Evolutionary conservation across 1,284 basidiomycete genomes (phyloP).

Genomic region (Pyrrhoderma lamaoense): DNA sequence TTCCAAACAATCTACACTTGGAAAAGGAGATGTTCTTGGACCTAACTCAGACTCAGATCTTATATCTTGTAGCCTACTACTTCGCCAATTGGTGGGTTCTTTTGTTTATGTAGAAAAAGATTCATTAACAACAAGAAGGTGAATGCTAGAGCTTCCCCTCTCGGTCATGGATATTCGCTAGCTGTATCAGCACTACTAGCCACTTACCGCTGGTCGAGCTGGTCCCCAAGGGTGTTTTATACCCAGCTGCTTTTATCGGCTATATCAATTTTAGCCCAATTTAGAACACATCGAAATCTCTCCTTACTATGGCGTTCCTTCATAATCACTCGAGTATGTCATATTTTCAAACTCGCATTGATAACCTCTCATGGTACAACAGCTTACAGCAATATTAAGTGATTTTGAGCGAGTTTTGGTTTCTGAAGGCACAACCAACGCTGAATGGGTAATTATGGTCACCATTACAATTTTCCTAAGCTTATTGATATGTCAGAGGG

Average conservation of each 20-base stretch:
- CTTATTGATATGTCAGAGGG: conserved; percentile 33
- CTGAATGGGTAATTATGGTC: conserved; percentile 46
- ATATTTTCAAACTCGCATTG: not conserved
- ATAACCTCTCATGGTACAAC: not conserved
- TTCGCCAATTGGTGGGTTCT: conserved; percentile 50
- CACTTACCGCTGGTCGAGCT: conserved; percentile 55
- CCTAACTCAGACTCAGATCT: conserved; percentile 56
- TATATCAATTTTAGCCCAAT: conserved; percentile 53
- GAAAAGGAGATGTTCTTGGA: conserved; percentile 49
- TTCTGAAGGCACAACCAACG: conserved; percentile 40
- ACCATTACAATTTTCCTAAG: conserved; percentile 4
- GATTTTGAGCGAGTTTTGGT: conserved; percentile 48
- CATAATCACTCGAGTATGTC: conserved; percentile 55
- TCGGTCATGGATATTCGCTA: conserved; percentile 51
- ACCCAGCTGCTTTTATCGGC: conserved; percentile 59
- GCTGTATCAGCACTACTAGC: conserved; percentile 51
- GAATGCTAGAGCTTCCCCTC: conserved; percentile 45
- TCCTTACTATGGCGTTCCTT: conserved; percentile 60
- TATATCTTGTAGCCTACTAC: conserved; percentile 50
- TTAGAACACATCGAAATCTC: conserved; percentile 27
- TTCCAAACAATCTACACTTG: conserved; percentile 46
- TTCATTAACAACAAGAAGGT: conserved; percentile 36
- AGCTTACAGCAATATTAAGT: conserved; percentile 57
- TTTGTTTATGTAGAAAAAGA: not conserved
- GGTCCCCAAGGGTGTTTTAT: conserved; percentile 60